phyloP scores from a whole-genome alignment of 768 basidiomycete species.

The Suillus subluteus region DNA sequence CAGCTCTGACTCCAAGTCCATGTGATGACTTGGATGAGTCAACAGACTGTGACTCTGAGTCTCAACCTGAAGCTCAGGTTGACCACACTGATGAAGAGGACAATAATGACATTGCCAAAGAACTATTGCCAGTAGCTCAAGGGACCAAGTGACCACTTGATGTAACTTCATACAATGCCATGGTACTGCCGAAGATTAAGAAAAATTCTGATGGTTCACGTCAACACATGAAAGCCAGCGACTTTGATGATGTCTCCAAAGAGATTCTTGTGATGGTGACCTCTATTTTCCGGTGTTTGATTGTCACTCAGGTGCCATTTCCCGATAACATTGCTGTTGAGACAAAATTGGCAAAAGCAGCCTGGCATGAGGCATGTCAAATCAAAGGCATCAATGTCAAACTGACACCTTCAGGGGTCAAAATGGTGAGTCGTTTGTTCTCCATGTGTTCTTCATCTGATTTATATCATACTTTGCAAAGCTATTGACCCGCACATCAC shows the following conservation, averaged over 20 bases:
- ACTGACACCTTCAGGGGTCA: neutral
- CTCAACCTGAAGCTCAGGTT: neutral
- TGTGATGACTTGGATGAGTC: neutral
- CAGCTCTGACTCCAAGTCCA: neutral
- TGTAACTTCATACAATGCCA: neutral
- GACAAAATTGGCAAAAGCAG: conserved; percentile 8
- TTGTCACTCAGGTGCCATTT: conserved; percentile 13
- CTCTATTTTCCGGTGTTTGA: conserved; percentile 9
- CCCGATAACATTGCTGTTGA: conserved; percentile 17
- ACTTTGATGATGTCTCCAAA: conserved; percentile 22
- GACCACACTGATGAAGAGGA: neutral
- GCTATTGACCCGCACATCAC: conserved; percentile 13
- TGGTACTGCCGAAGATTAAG: neutral
- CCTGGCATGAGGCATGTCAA: conserved; percentile 11
- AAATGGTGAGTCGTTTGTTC: neutral
- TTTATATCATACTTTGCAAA: conserved; percentile 1
- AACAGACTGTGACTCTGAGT: neutral
- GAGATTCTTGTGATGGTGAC: conserved; percentile 23
- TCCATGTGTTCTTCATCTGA: neutral
- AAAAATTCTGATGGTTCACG: neutral
- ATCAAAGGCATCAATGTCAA: conserved; percentile 10
- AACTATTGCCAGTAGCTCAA: neutral
- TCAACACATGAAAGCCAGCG: conserved; percentile 16
- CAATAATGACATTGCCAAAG: neutral
- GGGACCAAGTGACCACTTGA: neutral